These are phyloP conservation scores for Tetracladium setigerum DNA, from an alignment of 495 filamentous ascomycete genomes.

Conservation along the genomic window DNA sequence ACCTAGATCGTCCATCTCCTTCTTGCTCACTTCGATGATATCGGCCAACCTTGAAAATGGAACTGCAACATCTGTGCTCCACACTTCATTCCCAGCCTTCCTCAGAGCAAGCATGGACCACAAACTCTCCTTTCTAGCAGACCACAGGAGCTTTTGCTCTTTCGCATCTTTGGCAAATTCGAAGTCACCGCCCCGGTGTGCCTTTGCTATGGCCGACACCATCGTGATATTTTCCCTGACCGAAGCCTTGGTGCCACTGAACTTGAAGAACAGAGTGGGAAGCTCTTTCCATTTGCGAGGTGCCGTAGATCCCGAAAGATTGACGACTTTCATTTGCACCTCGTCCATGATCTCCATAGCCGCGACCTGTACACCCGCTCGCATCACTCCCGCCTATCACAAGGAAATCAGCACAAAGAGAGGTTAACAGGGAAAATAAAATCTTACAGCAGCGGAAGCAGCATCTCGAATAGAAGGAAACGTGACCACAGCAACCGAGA, in stretches of 20 bases:
- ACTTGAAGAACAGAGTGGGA: slow-evolving; percentile 82
- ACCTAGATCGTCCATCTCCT: slow-evolving; percentile 77
- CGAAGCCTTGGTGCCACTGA: slow-evolving; percentile 61
- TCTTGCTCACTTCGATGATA: slow-evolving; percentile 85
- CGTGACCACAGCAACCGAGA: slow-evolving; percentile 66
- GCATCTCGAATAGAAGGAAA: slow-evolving; percentile 70
- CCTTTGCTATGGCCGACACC: slow-evolving; percentile 57
- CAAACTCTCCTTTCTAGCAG: slow-evolving; percentile 64
- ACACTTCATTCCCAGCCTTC: slow-evolving; percentile 51
- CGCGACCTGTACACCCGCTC: slow-evolving; percentile 64
- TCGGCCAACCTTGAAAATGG: slow-evolving; percentile 80
- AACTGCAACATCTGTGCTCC: slow-evolving; percentile 83
- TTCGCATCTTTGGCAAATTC: slow-evolving; percentile 61
- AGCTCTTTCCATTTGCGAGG: slow-evolving; percentile 63
- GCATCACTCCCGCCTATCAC: slow-evolving; percentile 44
- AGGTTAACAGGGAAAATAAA: too few relatives aligned
- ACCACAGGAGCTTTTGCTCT: slow-evolving; percentile 68
- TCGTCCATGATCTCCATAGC: slow-evolving; percentile 83
- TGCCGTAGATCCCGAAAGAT: slow-evolving; percentile 59
- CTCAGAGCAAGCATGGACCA: slow-evolving; percentile 70
- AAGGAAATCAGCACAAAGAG: too few relatives aligned
- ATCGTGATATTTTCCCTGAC: slow-evolving; percentile 61
- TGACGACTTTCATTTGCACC: slow-evolving; percentile 74
- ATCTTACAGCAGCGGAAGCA: slow-evolving; percentile 51
- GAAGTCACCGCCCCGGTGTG: slow-evolving; percentile 57